phyloP scores from a whole-genome alignment of 2,329 filamentous ascomycete species.

The Botrytis elliptica region DNA sequence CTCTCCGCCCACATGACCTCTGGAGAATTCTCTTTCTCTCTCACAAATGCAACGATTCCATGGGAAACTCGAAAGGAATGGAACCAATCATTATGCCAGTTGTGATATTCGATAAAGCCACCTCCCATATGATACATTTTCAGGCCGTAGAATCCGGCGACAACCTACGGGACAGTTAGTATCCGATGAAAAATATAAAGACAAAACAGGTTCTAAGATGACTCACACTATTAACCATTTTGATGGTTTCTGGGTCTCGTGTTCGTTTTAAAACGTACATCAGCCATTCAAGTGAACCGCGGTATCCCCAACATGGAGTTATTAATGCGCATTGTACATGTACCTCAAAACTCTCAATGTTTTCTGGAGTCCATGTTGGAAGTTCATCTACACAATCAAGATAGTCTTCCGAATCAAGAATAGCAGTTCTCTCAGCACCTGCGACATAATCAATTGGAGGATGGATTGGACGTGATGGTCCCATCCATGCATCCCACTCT shows the following conservation, averaged over 20 bases:
- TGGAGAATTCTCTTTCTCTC: neutral
- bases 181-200: neutral
- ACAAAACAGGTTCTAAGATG: neutral
- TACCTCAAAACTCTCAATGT: neutral
- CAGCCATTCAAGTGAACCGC: neutral
- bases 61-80: neutral
- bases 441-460: neutral
- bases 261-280: neutral
- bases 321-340: neutral
- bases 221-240: slow-evolving; percentile 4
- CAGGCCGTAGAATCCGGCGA: neutral
- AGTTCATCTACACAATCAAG: neutral
- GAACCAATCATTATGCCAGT: slow-evolving; percentile 3
- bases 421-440: neutral
- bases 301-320: neutral
- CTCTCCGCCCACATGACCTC: neutral
- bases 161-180: neutral
- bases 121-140: neutral
- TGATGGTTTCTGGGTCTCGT: neutral
- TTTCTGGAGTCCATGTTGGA: neutral
- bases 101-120: neutral
- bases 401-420: neutral
- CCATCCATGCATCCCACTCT: slow-evolving; percentile 15
- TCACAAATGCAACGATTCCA: neutral
- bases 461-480: neutral